Conservation (phyloP, 768 basidiomycete genomes). For the Boletus pseudo-olivaceus region DNA sequence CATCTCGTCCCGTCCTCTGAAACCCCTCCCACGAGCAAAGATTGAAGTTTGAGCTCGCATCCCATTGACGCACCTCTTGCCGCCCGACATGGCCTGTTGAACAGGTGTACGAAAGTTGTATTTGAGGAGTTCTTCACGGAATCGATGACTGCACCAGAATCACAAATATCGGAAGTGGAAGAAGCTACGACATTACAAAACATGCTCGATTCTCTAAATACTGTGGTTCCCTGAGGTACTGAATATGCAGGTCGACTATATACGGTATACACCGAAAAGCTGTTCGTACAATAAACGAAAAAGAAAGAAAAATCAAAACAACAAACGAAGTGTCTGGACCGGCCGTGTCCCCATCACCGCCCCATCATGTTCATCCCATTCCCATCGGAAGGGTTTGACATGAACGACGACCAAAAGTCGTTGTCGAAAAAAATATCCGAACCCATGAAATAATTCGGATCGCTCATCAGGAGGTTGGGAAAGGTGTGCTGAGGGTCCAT, state of each 20-base stretch:
- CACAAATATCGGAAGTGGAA: not conserved
- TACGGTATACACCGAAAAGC: not conserved
- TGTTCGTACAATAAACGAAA: not conserved
- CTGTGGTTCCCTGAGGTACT: not conserved
- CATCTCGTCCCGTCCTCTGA: constrained; percentile 43
- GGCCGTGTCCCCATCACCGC: not conserved
- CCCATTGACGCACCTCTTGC: not conserved
- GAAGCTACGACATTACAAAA: constrained; percentile 7
- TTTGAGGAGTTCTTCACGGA: not conserved
- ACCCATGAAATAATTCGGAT: constrained; percentile 31
- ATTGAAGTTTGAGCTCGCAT: constrained; percentile 29
- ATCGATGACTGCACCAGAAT: not conserved
- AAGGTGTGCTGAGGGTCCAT: constrained; percentile 21
- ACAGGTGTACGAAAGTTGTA: not conserved
- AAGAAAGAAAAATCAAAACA: not conserved
- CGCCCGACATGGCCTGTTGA: not conserved
- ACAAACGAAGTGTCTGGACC: not conserved
- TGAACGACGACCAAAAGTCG: constrained; percentile 43
- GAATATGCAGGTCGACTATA: constrained; percentile 7
- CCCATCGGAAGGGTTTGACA: constrained; percentile 32
- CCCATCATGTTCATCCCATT: constrained; percentile 12
- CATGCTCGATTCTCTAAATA: constrained; percentile 1
- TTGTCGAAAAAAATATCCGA: constrained; percentile 42
- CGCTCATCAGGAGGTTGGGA: constrained; percentile 22
- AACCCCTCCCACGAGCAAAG: constrained; percentile 41